Evolutionary conservation across 495 filamentous ascomycete genomes (phyloP), one percentile per base, ranked within the genome.

Genomic region (Podospora australis): DNA sequence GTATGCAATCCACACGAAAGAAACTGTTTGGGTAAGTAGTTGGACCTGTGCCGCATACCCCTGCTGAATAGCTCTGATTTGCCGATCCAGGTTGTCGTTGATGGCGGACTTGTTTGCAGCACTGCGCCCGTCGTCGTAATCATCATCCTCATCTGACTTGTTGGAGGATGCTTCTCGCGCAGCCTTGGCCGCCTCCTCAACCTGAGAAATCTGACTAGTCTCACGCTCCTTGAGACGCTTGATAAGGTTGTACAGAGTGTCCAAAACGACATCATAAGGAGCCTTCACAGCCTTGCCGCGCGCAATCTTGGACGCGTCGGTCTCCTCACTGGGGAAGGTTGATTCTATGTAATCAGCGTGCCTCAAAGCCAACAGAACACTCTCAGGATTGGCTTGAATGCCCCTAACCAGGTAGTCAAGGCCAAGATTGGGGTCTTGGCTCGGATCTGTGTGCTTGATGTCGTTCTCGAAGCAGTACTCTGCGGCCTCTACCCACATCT

Each of bases 401-500:
- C 92, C 92, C 47, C 90, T 77, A 32, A 77, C 74, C 34, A 98
- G 73, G 54, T 96, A 91, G 13, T 77, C 69, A 30, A 74, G 57
- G 22, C 72, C 77, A 25, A 63, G 54, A 2, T 86, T 78, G 48
- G 83, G 82, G 17, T 86, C 87, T 43, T 17, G 14, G 5, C 19
- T 36, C 19, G 10, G 9, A 3, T 85, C 81, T 14, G 70, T 79
- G 28, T 65, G 42, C 5, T 66, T 51, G 39, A 75, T 57, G 43
- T 79, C 79, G 59, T 95, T 90, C 41, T 81, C 71, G 60, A 90
- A 87, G 67, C 90, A 96, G 73, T 90, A 98, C 48, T 96, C 86
- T 10, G 90, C 86, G 2, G 90, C 92, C 39, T 96, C 89, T 54
- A 86, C 91, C 92, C 92, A 98, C 53, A 96, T 80, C 62, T 91